Conservation (phyloP, 495 filamentous ascomycete genomes). For the Pyrenula aspistea region DNA sequence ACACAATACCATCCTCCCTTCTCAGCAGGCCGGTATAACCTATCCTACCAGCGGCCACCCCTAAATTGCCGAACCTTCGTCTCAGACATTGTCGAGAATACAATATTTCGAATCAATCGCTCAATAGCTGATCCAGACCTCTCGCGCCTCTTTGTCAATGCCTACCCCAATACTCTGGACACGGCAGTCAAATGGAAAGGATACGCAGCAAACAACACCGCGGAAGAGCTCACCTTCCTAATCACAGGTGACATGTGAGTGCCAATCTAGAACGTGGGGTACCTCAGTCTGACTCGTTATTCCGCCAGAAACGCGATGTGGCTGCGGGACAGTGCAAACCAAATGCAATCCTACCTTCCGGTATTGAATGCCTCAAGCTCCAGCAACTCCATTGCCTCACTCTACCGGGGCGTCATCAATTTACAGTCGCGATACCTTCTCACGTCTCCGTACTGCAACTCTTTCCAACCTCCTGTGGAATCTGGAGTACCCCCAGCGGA, state of each 20-base stretch:
- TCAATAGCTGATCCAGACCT: constrained; percentile 53
- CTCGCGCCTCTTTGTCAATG: constrained; percentile 50
- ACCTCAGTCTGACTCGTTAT: background rate
- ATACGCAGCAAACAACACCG: constrained; percentile 36
- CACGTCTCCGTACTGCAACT: constrained; percentile 50
- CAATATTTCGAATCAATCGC: constrained; percentile 31
- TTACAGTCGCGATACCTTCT: constrained; percentile 51
- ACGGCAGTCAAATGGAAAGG: constrained; percentile 57
- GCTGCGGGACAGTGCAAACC: constrained; percentile 57
- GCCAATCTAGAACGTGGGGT: background rate
- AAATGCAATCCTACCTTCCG: constrained; percentile 50
- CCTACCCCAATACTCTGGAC: constrained; percentile 56
- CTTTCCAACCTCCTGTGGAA: constrained; percentile 30
- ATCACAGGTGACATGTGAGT: constrained; percentile 47
- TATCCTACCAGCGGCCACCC: constrained; percentile 45
- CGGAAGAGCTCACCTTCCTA: constrained; percentile 51
- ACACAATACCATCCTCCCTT: constrained; percentile 17
- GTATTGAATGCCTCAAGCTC: constrained; percentile 38
- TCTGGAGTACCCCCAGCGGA: constrained; percentile 37
- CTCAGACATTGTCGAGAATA: constrained; percentile 38
- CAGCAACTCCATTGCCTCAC: constrained; percentile 38
- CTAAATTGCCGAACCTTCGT: constrained; percentile 50
- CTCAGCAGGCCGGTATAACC: constrained; percentile 24
- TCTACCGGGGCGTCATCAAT: constrained; percentile 55
- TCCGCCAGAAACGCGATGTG: constrained; percentile 46